Evolutionary conservation across 495 filamentous ascomycete genomes (phyloP).

Genomic region (Penicillium bialowiezense): DNA sequence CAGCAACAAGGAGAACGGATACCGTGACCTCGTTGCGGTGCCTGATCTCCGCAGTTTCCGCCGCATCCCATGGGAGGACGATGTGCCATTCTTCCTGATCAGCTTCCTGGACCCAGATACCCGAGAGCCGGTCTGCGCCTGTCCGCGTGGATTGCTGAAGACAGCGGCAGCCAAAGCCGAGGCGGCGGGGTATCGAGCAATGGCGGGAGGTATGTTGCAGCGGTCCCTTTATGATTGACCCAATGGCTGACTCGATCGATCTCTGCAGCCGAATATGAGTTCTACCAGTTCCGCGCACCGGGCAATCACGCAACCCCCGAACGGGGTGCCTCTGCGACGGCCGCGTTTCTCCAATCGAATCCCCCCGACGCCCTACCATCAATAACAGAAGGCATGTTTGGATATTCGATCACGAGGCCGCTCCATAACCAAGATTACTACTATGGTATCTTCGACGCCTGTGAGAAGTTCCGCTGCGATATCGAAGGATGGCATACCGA

Average conservation of each 20-base stretch:
- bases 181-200: constrained; percentile 67
- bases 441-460: constrained; percentile 84
- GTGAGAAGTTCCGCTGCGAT: constrained; percentile 73
- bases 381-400: constrained; percentile 96
- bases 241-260: constrained; percentile 4
- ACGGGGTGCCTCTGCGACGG: constrained; percentile 67
- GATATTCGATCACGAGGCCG: constrained; percentile 90
- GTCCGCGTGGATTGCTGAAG: constrained; percentile 75
- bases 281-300: constrained; percentile 87
- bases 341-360: constrained; percentile 70
- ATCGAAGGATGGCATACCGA: constrained; percentile 99
- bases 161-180: constrained; percentile 63
- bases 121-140: constrained; percentile 67
- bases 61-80: constrained; percentile 91
- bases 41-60: constrained; percentile 80
- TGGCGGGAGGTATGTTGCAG: constrained; percentile 77
- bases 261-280: constrained; percentile 85
- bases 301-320: constrained; percentile 41
- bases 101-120: constrained; percentile 67
- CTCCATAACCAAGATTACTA: constrained; percentile 94
- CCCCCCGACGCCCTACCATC: constrained; percentile 66
- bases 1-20: constrained; percentile 91
- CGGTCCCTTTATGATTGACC: not conserved
- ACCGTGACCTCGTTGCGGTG: constrained; percentile 81
- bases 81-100: constrained; percentile 90